Conservation (phyloP, 805 yeast genomes). For the Saturnispora bothae region DNA sequence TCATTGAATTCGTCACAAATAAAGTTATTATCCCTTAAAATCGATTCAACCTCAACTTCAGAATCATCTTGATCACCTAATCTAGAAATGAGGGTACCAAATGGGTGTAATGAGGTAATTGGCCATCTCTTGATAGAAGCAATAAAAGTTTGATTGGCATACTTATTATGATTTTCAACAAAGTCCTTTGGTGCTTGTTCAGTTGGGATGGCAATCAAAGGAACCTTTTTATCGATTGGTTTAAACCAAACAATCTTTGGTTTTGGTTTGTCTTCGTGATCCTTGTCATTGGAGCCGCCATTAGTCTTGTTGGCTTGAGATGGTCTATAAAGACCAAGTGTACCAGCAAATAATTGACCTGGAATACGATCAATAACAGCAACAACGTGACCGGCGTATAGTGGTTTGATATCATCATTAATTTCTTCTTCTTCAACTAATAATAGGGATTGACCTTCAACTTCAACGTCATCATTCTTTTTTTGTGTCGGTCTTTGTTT, state of each 20-base stretch:
- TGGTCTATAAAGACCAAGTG: conserved; percentile 87
- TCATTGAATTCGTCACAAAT: conserved; percentile 60
- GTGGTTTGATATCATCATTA: conserved; percentile 82
- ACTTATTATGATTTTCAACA: conserved; percentile 81
- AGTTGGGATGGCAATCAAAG: conserved; percentile 95
- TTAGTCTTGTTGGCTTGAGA: conserved; percentile 80
- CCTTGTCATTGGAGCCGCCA: conserved; percentile 13
- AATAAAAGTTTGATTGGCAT: conserved; percentile 73
- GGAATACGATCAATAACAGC: conserved; percentile 97
- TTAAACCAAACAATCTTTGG: conserved; percentile 99
- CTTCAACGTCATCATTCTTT: conserved; percentile 97
- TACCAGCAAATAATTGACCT: conserved; percentile 91
- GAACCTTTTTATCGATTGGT: conserved; percentile 96
- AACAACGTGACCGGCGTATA: conserved; percentile 96
- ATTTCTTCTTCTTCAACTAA: conserved; percentile 93
- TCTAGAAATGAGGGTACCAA: conserved; percentile 84
- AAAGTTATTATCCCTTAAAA: conserved; percentile 79
- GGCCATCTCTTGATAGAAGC: conserved; percentile 99
- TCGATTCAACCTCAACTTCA: conserved; percentile 74
- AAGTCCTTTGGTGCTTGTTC: conserved; percentile 96
- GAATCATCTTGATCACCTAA: conserved; percentile 74
- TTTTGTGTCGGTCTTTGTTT: conserved; percentile 95
- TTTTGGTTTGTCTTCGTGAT: conserved; percentile 23
- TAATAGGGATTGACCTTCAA: conserved; percentile 89
- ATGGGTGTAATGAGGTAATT: conserved; percentile 95